Base-by-base conservation (phyloP, 495 filamentous ascomycete species). In the Choiromyces venosus region DNA sequence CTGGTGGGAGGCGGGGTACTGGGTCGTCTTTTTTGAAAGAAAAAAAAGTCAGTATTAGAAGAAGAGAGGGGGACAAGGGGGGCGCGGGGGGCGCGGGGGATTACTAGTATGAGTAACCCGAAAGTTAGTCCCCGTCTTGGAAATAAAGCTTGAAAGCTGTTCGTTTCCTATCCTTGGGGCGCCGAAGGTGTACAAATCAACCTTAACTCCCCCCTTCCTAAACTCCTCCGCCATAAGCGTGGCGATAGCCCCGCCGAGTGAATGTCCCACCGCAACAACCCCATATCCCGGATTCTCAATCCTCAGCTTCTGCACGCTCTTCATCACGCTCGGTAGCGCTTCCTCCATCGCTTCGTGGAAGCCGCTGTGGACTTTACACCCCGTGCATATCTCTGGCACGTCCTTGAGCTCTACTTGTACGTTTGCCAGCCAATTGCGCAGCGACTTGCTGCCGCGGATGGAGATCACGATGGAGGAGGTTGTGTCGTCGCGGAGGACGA, bases 371-470 rank as follows among this genome's bases (percentile, higher is more conserved):
- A 81, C 86, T 67, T 83, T 65, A 76, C 89, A 91, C 9, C n/a
- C 25, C 2, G 52, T 0, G n/a, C 52, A 56, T 29, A 56, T 10
- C 52, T 56, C 52, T 9, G 52, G 52, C 12, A 29, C n/a, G 70
- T 76, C 82, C 12, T 78, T 70, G 77, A 86, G 82, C n/a, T n/a
- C 14, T 56, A 10, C 52, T 25, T 29, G 52, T 3, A 29, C 8
- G 82, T 93, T 86, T 39, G 88, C 83, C 68, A 93, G 83, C 86
- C 86, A 93, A 81, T 89, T 93, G 42, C 84, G 84, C 64, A 90
- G 37, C 40, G 87, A 88, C 16, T 84, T 75, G 38, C 86, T 86
- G 74, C 92, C 92, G 39, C 89, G 87, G 83, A 93, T 89, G 29
- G 90, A 86, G 65, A 92, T 80, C 56, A 93, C 86, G 66, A 93